Evolutionary conservation across 805 yeast species (phyloP).

Genomic region (Candida tammaniensis): DNA sequence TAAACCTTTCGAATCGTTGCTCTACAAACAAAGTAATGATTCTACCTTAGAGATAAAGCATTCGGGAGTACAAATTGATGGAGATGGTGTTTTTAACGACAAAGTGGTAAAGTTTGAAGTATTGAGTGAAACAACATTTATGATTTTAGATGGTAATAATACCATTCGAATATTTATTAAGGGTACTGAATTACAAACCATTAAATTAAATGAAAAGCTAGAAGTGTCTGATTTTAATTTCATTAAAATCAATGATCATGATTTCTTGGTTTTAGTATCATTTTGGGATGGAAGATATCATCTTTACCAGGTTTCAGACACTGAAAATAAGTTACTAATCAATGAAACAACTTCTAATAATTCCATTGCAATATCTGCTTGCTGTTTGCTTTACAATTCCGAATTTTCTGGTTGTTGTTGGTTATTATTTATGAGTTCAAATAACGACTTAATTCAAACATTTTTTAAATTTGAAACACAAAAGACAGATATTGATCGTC

Average conservation of each 20-base stretch:
- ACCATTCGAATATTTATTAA: slow-evolving; percentile 1
- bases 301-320: slow-evolving; percentile 9
- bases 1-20: neutral
- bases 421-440: slow-evolving; percentile 15
- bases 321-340: slow-evolving; percentile 3
- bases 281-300: slow-evolving; percentile 17
- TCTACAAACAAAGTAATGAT: neutral
- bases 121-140: slow-evolving; percentile 2
- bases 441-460: slow-evolving; percentile 14
- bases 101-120: slow-evolving; percentile 3
- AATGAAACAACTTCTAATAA: neutral
- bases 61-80: slow-evolving; percentile 2
- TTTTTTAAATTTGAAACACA: slow-evolving; percentile 8
- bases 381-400: slow-evolving; percentile 11
- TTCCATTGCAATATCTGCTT: slow-evolving; percentile 12
- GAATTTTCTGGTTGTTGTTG: slow-evolving; percentile 10
- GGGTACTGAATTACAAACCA: slow-evolving; percentile 2
- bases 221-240: slow-evolving; percentile 15
- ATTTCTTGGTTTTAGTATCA: slow-evolving; percentile 10
- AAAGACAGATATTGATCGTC: slow-evolving; percentile 3
- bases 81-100: neutral
- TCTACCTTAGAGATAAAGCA: neutral
- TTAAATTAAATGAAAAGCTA: neutral
- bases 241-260: slow-evolving; percentile 4
- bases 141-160: slow-evolving; percentile 6